phyloP scores from a whole-genome alignment of 148 eudicot species.

The Diospyros kaki region DNA sequence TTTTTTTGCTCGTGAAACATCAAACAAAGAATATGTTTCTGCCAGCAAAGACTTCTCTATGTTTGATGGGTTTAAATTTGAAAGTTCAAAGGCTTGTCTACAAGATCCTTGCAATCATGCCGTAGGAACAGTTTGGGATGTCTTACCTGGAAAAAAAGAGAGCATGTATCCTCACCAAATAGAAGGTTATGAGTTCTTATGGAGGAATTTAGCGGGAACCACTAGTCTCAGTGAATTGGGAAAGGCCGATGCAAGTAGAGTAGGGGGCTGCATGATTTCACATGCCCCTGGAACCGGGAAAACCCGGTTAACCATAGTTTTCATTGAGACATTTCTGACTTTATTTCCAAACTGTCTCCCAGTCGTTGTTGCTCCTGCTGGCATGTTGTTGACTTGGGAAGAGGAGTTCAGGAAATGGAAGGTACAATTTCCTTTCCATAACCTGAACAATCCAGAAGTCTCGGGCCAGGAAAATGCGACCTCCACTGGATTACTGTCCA shows the following conservation, averaged over 20 bases:
- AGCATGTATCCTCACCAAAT: slow-evolving; percentile 51
- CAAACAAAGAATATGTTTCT: slow-evolving; percentile 1
- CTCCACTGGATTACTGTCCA: not conserved
- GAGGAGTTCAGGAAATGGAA: slow-evolving; percentile 55
- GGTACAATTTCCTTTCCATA: slow-evolving; percentile 37
- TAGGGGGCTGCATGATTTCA: slow-evolving; percentile 71
- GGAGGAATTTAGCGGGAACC: slow-evolving; percentile 58
- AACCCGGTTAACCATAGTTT: slow-evolving; percentile 53
- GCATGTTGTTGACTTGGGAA: slow-evolving; percentile 68
- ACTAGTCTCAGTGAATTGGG: slow-evolving; percentile 31
- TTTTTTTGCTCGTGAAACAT: not conserved
- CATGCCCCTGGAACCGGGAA: slow-evolving; percentile 87
- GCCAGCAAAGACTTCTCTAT: slow-evolving; percentile 6
- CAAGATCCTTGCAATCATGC: slow-evolving; percentile 4
- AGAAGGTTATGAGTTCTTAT: slow-evolving; percentile 67
- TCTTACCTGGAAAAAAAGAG: slow-evolving; percentile 35
- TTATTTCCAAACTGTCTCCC: slow-evolving; percentile 43
- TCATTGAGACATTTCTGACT: slow-evolving; percentile 45
- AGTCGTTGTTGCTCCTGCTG: slow-evolving; percentile 51
- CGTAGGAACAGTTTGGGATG: slow-evolving; percentile 53
- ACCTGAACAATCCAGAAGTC: slow-evolving; percentile 36
- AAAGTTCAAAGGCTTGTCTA: not conserved
- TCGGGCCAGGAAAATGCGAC: slow-evolving; percentile 29
- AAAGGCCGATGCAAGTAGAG: slow-evolving; percentile 5
- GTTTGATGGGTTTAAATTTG: not conserved